These are phyloP conservation scores for Globisporangium okanoganense DNA, from an alignment of 352 stramenopile species.

Conservation along the genomic window DNA sequence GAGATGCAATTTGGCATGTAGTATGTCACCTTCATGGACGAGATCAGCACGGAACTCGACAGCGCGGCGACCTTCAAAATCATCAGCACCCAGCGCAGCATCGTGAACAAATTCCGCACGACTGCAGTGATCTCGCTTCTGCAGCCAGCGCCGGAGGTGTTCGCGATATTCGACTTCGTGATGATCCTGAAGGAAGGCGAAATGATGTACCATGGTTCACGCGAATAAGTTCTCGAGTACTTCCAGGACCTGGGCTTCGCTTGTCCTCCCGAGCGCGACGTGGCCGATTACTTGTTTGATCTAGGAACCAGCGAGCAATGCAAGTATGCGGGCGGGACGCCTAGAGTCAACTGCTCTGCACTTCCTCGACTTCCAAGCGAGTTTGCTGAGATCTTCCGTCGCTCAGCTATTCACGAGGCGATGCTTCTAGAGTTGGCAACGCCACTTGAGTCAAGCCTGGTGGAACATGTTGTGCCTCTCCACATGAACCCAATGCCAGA, in stretches of 20 bases:
- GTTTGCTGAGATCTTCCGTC: no score
- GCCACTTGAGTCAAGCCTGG: no score
- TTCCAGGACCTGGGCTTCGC: slow-evolving; percentile 71
- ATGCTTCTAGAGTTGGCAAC: no score
- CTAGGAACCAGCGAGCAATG: slow-evolving; percentile 40
- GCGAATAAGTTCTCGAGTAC: slow-evolving; percentile 56
- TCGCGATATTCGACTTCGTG: slow-evolving; percentile 92
- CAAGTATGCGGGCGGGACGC: no score
- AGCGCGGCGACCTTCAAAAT: slow-evolving; percentile 55
- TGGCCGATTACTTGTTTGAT: slow-evolving; percentile 90
- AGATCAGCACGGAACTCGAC: slow-evolving; percentile 66
- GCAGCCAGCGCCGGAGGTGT: slow-evolving; percentile 90
- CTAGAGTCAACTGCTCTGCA: no score
- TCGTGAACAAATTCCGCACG: slow-evolving; percentile 38
- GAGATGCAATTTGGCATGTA: slow-evolving; percentile 79
- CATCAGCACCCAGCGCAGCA: slow-evolving; percentile 33
- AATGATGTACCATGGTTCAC: slow-evolving; percentile 84
- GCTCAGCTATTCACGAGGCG: no score
- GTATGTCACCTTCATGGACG: slow-evolving; percentile 76
- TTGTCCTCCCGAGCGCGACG: slow-evolving; percentile 59
- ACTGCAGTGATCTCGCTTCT: slow-evolving; percentile 78
- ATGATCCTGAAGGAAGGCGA: slow-evolving; percentile 88
- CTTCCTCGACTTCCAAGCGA: no score
- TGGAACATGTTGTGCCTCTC: no score
- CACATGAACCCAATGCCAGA: no score